phyloP scores from a whole-genome alignment of 768 basidiomycete genomes.

The Tulasnella sp. region DNA sequence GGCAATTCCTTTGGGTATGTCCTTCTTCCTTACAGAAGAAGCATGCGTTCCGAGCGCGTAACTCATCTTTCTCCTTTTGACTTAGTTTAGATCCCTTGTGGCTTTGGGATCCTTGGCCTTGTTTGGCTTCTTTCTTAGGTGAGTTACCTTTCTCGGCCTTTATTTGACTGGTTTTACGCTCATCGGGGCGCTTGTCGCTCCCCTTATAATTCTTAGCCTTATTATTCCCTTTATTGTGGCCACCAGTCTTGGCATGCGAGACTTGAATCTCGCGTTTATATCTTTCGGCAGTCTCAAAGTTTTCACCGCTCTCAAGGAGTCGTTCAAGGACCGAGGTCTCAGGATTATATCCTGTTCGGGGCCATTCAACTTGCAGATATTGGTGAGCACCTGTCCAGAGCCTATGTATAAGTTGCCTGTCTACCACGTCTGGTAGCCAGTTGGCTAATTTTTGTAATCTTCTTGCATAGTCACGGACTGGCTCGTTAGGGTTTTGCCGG shows the following conservation, averaged over 20 bases:
- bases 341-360: not conserved
- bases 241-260: not conserved
- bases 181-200: not conserved
- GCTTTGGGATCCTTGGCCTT: too few species aligned
- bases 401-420: not conserved
- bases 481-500: not conserved
- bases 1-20: not conserved
- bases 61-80: not conserved
- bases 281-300: conserved; percentile 3
- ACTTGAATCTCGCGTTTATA: not conserved
- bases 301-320: not conserved
- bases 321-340: not conserved
- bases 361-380: not conserved
- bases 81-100: not conserved
- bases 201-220: not conserved
- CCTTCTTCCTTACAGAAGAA: not conserved
- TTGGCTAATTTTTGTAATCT: not conserved
- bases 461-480: not conserved
- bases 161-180: not conserved
- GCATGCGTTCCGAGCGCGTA: not conserved
- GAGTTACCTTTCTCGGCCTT: not conserved
- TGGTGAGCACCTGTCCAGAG: conserved; percentile 1
- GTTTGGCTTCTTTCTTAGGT: not conserved
- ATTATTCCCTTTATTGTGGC: not conserved
- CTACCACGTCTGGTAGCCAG: not conserved